phyloP scores from a whole-genome alignment of 768 basidiomycete genomes.

The Suillus lakei region DNA sequence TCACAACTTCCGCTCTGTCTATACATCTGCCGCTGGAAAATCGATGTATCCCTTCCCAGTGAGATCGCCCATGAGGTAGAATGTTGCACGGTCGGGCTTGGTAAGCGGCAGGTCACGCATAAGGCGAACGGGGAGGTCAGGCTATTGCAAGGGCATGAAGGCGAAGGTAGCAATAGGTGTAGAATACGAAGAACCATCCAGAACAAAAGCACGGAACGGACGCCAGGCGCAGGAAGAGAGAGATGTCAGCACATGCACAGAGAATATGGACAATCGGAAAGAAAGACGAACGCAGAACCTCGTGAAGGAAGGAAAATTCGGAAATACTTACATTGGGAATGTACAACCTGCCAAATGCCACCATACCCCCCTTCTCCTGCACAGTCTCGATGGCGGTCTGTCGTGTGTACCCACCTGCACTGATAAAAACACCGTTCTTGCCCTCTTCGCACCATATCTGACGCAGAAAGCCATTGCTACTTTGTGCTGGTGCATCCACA shows the following conservation, averaged over 20 bases:
- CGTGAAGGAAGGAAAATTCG: too few relatives aligned
- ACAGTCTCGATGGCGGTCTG: slow-evolving; percentile 1
- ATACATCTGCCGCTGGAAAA: slow-evolving; percentile 30
- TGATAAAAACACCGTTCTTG: slow-evolving; percentile 4
- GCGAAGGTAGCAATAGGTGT: background rate
- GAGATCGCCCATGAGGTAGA: slow-evolving; percentile 28
- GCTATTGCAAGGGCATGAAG: slow-evolving; percentile 20
- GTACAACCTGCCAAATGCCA: slow-evolving; percentile 11
- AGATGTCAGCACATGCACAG: background rate
- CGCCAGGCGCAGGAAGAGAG: background rate
- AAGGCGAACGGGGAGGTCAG: slow-evolving; percentile 39
- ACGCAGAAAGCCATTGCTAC: slow-evolving; percentile 33
- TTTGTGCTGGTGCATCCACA: slow-evolving; percentile 3
- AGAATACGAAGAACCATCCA: background rate
- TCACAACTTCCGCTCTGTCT: background rate
- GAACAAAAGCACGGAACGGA: too few relatives aligned
- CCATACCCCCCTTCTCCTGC: slow-evolving; percentile 7
- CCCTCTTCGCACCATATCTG: slow-evolving; percentile 25
- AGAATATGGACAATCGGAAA: background rate
- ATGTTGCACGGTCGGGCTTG: slow-evolving; percentile 29
- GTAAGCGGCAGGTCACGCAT: slow-evolving; percentile 30
- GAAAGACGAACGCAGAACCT: too few relatives aligned
- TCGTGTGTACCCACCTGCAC: slow-evolving; percentile 9
- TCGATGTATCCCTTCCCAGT: slow-evolving; percentile 36
- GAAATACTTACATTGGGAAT: slow-evolving; percentile 7